Evolutionary conservation across 2,329 filamentous ascomycete species (phyloP).

Genomic region (Davidsoniella australis): DNA sequence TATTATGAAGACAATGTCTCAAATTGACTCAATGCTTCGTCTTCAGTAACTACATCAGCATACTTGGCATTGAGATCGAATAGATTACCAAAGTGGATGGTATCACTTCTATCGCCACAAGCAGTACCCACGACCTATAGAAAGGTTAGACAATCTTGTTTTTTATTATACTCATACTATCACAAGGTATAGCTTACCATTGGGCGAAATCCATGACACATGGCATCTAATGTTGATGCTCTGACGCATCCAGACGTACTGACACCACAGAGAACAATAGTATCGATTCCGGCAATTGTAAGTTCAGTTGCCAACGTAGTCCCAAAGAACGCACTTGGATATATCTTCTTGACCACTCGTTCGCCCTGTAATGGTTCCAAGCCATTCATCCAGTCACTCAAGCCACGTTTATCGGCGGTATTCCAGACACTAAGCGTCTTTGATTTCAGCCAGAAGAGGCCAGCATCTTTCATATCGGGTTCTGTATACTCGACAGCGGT

Average conservation of each 20-base stretch:
- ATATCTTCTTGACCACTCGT: constrained; percentile 25
- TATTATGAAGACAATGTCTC: neutral
- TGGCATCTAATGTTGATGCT: constrained; percentile 26
- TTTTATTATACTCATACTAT: neutral
- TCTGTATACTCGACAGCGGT: constrained; percentile 26
- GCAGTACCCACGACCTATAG: constrained; percentile 26
- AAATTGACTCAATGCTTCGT: constrained; percentile 20
- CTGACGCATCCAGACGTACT: constrained; percentile 30
- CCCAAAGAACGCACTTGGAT: constrained; percentile 28
- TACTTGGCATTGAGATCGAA: constrained; percentile 30
- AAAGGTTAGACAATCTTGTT: too few species aligned
- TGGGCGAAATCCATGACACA: constrained; percentile 26
- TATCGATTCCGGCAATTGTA: constrained; percentile 23
- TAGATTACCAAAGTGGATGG: constrained; percentile 27
- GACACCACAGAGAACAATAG: constrained; percentile 29
- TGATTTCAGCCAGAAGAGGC: constrained; percentile 26
- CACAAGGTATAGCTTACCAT: constrained; percentile 20
- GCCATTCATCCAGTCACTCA: constrained; percentile 23
- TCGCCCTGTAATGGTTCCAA: constrained; percentile 22
- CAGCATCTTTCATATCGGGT: constrained; percentile 27
- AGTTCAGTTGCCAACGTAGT: constrained; percentile 26
- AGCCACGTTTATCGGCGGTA: constrained; percentile 22
- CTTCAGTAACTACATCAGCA: constrained; percentile 26
- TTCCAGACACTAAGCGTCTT: constrained; percentile 26
- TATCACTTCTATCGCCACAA: constrained; percentile 27